Base-by-base conservation (phyloP, 1,284 basidiomycete genomes). In the Dichomitus squalens region DNA sequence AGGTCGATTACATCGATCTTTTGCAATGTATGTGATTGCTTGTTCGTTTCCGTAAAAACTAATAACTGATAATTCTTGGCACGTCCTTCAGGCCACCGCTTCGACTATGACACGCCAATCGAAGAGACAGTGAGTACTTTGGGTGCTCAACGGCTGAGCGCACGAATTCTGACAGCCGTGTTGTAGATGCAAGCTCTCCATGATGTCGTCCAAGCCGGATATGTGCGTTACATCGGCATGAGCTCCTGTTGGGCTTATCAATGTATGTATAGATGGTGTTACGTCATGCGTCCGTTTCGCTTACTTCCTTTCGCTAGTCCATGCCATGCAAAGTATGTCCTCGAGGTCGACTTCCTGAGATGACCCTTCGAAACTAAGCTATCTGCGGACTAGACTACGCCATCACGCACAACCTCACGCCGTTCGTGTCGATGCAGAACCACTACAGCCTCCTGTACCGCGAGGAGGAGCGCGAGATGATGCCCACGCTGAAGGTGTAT, bases 401-500 rank as follows among this genome's bases (percentile, higher is more conserved):
- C 11, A 72, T 72, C 51, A 57, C 54, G 8, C 72, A 80, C 66
- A 69, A 69, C 46, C 71, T 79, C 38, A 80, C 78, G 18, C 76
- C 75, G 1, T 81, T 80, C 70, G 76, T 81, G 67, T 75, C 75
- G n/a, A 83, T 83, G 82, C 82, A 84, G 62, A 79, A 80, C 66
- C 79, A 74, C 48, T 70, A 76, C 61, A 72, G 59, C 25, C 60
- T 75, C 23, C 49, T 74, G 11, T 82, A 82, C 58, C 73, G 80
- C 47, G 80, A 82, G 61, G 79, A 80, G 60, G 79, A 79, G 63
- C 68, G 78, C 16, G 79, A 81, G 66, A 81, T 81, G 78, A 73
- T 76, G 54, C 79, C 80, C 11, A 68, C 46, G 25, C 52, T 64
- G 16, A 59, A 61, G 55, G 49, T 56, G 2, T 4, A 43, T 34